Evolutionary conservation across 2,329 filamentous ascomycete species (phyloP), one percentile per base, ranked within the genome.

Genomic region (Blumeriella jaapii): DNA sequence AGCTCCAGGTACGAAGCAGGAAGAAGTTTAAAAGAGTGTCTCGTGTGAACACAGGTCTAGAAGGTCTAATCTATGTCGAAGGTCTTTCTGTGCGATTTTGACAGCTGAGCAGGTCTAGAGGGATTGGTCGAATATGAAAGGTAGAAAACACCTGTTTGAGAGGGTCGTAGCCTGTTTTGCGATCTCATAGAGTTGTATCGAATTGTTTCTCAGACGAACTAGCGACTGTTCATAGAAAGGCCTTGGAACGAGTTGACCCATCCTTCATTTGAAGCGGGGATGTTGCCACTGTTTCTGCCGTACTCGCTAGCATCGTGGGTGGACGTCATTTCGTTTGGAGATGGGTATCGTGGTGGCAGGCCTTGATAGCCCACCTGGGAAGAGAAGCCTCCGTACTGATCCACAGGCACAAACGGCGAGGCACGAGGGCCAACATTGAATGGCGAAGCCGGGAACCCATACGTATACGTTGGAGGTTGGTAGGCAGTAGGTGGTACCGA

Each of bases 191-290:
- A 10, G 12, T 18, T 5, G 14, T 22, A n/a, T 12, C 4, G 12
- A 22, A 5, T 25, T 29, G 20, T 22, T 12, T 17, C 16, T 23
- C 7, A 23, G 15, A 20, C 14, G 16, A 13, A n/a, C 11, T 50
- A 56, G 20, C 52, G 53, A 33, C 43, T 49, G 52, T 81, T 81
- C 44, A 86, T 67, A 2, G 81, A 86, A 12, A 86, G 61, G 7
- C 79, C 72, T 55, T 85, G 79, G 55, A 84, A 83, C 5, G 34
- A 63, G 18, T 38, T 61, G 16, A 68, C 60, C 77, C 78, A 82
- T 31, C 81, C 76, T 30, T 65, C 57, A 11, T 48, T 51, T 51
- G 59, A 15, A 47, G 49, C 29, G 47, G 55, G 40, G 55, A 59
- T 32, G 47, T 50, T 39, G 55, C 55, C 44, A 48, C 62, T 50